Conservation (phyloP, 2,329 filamentous ascomycete species). For the Cylindrodendrum hubeiense region DNA sequence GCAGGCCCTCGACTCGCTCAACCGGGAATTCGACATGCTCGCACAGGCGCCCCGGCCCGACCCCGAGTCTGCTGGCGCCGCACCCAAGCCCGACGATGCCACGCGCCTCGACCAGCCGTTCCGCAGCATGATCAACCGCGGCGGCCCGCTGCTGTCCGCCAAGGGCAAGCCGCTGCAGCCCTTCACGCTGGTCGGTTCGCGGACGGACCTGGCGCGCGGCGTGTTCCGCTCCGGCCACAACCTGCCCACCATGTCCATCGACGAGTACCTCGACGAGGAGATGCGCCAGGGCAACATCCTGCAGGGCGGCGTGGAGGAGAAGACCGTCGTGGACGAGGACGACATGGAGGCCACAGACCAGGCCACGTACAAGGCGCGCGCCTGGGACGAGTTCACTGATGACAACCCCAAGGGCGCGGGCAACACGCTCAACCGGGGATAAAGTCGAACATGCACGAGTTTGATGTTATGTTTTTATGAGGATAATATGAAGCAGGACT, state of each 20-base stretch:
- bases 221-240: conserved; percentile 95
- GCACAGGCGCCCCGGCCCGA: conserved; percentile 74
- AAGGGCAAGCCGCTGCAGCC: conserved; percentile 89
- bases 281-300: conserved; percentile 86
- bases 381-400: conserved; percentile 96
- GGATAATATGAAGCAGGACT: neutral
- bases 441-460: neutral
- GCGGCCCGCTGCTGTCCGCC: conserved; percentile 80
- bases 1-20: conserved; percentile 87
- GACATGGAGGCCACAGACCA: conserved; percentile 87
- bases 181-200: conserved; percentile 85
- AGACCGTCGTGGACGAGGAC: conserved; percentile 87
- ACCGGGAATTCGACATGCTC: conserved; percentile 86
- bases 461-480: neutral
- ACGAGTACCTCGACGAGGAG: conserved; percentile 97
- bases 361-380: conserved; percentile 92
- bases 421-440: conserved; percentile 86
- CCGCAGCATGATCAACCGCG: conserved; percentile 67
- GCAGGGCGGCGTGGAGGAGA: conserved; percentile 85
- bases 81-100: conserved; percentile 61
- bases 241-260: conserved; percentile 96
- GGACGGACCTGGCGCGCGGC: conserved; percentile 80
- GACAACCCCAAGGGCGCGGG: conserved; percentile 87
- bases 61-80: conserved; percentile 61
- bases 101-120: conserved; percentile 80